Base-by-base conservation (phyloP, 805 yeast genomes). In the Starmerella vaccinii region DNA sequence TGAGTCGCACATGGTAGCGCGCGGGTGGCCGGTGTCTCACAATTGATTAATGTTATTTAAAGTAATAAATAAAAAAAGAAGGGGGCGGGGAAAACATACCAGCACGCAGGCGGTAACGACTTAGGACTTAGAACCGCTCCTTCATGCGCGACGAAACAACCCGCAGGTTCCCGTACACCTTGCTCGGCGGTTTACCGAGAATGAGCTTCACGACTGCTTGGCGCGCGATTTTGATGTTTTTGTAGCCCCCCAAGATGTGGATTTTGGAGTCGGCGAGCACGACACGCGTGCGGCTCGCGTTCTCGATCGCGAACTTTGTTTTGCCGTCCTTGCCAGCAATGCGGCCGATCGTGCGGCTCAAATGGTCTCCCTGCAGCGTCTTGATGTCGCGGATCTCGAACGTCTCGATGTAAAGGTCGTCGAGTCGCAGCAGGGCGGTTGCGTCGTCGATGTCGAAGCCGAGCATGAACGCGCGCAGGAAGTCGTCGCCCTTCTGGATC, bases 251-350 rank as follows among this genome's bases (percentile, higher is more conserved):
- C 49, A 92, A 73, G 56, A 92, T 92, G 68, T 92, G 98, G 62
- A 92, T 89, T 67, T 90, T 92, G 42, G 94, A 79, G 68, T 92
- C 99, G 0, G 99, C 99, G 59, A 92, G 74, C 23, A 92, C 99
- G 39, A 92, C 89, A 74, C 99, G 83, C 12, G 99, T 92, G 71
- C 97, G 80, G 21, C 97, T 90, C 16, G 98, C 97, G 65, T 92
- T 92, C 70, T 92, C 99, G 64, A 92, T 92, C 29, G 98, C 97
- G 68, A 90, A 92, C 71, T 90, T 92, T 55, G 97, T 92, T 70
- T 89, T 90, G 64, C 99, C 99, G 65, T 92, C 99, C 65, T 92
- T 94, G 68, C 99, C 99, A 13, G 99, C 98, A 68, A 92, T 92
- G 76, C 99, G 87, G 63, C 98, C 99, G 66, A 92, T 92, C 7